Percentiles rank a stretch among this genome's conserved stretches.
These are phyloP conservation scores for Lagenidium giganteum DNA, from an alignment of 352 stramenopile species.

Conservation along the genomic window DNA sequence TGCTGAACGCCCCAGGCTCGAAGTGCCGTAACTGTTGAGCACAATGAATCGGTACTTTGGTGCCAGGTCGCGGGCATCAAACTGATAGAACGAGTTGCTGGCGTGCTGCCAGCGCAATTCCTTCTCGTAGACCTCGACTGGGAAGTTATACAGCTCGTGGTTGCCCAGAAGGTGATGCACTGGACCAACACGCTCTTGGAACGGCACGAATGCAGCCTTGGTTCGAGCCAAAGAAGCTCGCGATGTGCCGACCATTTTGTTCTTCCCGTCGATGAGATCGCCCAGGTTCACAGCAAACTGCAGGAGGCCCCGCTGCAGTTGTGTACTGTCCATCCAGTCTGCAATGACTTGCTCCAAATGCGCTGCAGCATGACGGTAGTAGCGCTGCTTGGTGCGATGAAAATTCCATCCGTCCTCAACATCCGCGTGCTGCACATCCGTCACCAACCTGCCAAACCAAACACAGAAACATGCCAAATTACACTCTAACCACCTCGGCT, in stretches of 20 bases:
- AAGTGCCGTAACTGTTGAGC: conserved; percentile 57
- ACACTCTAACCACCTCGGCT: not conserved
- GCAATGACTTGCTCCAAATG: conserved; percentile 29
- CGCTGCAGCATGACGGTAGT: conserved; percentile 48
- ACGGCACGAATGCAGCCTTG: conserved; percentile 30
- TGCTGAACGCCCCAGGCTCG: conserved; percentile 39
- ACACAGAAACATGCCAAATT: not conserved
- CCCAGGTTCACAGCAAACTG: conserved; percentile 63
- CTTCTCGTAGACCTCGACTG: conserved; percentile 24
- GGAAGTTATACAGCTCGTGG: conserved; percentile 77
- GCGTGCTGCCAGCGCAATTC: conserved; percentile 26
- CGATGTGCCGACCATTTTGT: conserved; percentile 34
- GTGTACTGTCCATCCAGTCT: conserved; percentile 33
- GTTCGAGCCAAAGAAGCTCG: conserved; percentile 26
- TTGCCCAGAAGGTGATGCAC: conserved; percentile 74
- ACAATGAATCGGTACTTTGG: conserved; percentile 47
- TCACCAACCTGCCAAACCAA: conserved; percentile 11
- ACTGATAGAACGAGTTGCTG: conserved; percentile 47
- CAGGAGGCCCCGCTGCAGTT: conserved; percentile 12
- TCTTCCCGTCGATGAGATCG: conserved; percentile 73
- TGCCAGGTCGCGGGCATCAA: conserved; percentile 23
- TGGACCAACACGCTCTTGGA: conserved; percentile 31
- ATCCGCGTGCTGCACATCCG: conserved; percentile 75
- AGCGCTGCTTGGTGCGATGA: conserved; percentile 38
- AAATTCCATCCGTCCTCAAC: conserved; percentile 72